Conservation (phyloP, 805 yeast genomes). For the Hanseniaspora clermontiae region DNA sequence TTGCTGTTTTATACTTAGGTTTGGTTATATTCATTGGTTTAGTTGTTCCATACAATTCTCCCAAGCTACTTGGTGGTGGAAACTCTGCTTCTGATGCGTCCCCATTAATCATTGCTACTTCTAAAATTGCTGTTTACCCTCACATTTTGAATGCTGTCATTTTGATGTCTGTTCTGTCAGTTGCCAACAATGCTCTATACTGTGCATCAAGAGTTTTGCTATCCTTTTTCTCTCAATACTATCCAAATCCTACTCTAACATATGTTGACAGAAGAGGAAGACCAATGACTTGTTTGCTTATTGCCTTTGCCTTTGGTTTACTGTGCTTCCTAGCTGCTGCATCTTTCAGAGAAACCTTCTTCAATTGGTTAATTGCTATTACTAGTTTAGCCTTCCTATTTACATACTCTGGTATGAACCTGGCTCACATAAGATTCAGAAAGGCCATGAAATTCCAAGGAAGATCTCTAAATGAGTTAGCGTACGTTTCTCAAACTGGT, state of each 20-base stretch:
- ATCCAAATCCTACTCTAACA: conserved; percentile 34
- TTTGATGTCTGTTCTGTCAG: conserved; percentile 64
- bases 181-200: conserved; percentile 68
- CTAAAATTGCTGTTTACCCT: conserved; percentile 47
- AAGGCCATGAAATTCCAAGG: conserved; percentile 45
- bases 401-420: conserved; percentile 49
- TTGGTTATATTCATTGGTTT: conserved; percentile 39
- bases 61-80: conserved; percentile 33
- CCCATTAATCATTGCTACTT: conserved; percentile 56
- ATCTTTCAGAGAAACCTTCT: conserved; percentile 43
- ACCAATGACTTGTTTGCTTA: conserved; percentile 43
- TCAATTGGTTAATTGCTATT: conserved; percentile 52
- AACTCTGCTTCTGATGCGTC: conserved; percentile 42
- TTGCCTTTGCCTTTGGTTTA: conserved; percentile 44
- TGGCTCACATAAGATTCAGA: conserved; percentile 48
- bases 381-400: conserved; percentile 50
- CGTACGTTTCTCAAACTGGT: conserved; percentile 42
- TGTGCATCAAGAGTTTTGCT: conserved; percentile 65
- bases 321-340: conserved; percentile 57
- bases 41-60: conserved; percentile 40
- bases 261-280: conserved; percentile 48
- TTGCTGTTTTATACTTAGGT: conserved; percentile 37
- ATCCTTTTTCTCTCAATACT: conserved; percentile 20
- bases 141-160: conserved; percentile 69
- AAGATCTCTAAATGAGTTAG: conserved; percentile 37